phyloP scores from a whole-genome alignment of 176 grass and related monocot genomes.

The Aegilops tauschii region DNA sequence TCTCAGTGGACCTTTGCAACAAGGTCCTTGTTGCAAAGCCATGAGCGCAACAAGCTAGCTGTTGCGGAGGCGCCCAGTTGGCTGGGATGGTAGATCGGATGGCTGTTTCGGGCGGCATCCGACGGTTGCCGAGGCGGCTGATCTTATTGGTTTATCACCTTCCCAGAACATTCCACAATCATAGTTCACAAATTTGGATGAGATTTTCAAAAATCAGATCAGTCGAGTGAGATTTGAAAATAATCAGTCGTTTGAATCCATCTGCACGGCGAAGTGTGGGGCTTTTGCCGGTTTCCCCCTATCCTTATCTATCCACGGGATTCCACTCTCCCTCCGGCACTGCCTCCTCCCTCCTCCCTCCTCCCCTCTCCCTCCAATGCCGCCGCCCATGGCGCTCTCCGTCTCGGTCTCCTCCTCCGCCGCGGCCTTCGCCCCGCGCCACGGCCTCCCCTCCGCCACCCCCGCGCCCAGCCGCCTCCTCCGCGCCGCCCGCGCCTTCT shows the following conservation, averaged over 20 bases:
- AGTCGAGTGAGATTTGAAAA: background rate
- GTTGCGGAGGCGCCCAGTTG: too few species aligned
- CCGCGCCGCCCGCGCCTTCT: slow-evolving; percentile 27
- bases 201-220: too few species aligned
- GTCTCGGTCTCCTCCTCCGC: slow-evolving; percentile 15
- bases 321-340: background rate
- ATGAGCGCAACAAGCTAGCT: too few species aligned
- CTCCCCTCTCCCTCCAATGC: slow-evolving; percentile 19
- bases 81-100: too few species aligned
- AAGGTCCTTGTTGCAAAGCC: too few species aligned
- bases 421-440: background rate
- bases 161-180: too few species aligned
- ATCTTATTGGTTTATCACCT: too few species aligned
- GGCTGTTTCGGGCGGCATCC: too few species aligned
- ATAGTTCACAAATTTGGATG: too few species aligned
- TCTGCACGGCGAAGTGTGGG: background rate
- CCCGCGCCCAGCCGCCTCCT: background rate
- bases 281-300: background rate
- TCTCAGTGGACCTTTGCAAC: too few species aligned
- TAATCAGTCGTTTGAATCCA: background rate
- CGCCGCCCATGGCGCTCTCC: slow-evolving; percentile 48
- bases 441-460: background rate
- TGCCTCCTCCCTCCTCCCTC: background rate
- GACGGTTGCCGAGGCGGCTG: too few species aligned
- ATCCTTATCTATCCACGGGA: slow-evolving; percentile 18